A percentile compares a stretch with the other conserved stretches of the same genome.
phyloP scores from a whole-genome alignment of 306 rosid genomes.

The Trifolium subterraneum region DNA sequence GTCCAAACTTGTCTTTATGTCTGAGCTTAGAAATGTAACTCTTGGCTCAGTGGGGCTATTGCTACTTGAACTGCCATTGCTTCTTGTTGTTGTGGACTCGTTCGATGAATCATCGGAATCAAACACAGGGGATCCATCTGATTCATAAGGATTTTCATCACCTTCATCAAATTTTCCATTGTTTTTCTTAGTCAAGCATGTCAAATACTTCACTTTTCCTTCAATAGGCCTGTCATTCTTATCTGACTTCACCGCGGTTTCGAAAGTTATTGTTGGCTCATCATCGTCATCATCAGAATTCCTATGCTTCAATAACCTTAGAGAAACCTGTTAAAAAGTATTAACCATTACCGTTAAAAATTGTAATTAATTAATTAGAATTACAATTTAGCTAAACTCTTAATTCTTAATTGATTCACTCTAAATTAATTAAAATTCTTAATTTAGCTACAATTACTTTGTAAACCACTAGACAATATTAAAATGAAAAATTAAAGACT shows the following conservation, averaged over 20 bases:
- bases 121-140: slow-evolving; percentile 44
- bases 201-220: slow-evolving; percentile 40
- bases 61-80: slow-evolving; percentile 39
- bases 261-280: slow-evolving; percentile 32
- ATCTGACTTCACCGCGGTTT: slow-evolving; percentile 37
- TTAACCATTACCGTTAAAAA: background rate
- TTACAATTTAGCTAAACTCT: too few relatives aligned
- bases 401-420: too few relatives aligned
- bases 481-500: too few relatives aligned
- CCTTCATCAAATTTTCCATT: slow-evolving; percentile 36
- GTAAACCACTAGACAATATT: too few relatives aligned
- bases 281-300: slow-evolving; percentile 45
- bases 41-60: slow-evolving; percentile 8
- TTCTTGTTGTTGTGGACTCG: slow-evolving; percentile 38
- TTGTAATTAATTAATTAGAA: background rate
- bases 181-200: slow-evolving; percentile 44
- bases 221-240: slow-evolving; percentile 36
- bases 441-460: too few relatives aligned
- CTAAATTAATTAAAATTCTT: too few relatives aligned
- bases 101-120: slow-evolving; percentile 54
- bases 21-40: background rate
- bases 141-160: slow-evolving; percentile 35
- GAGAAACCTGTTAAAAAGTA: slow-evolving; percentile 48
- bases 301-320: slow-evolving; percentile 50
- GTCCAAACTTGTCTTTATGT: slow-evolving; percentile 22